phyloP scores from a whole-genome alignment of 2,329 filamentous ascomycete species.

The Epichloe uncinata region DNA sequence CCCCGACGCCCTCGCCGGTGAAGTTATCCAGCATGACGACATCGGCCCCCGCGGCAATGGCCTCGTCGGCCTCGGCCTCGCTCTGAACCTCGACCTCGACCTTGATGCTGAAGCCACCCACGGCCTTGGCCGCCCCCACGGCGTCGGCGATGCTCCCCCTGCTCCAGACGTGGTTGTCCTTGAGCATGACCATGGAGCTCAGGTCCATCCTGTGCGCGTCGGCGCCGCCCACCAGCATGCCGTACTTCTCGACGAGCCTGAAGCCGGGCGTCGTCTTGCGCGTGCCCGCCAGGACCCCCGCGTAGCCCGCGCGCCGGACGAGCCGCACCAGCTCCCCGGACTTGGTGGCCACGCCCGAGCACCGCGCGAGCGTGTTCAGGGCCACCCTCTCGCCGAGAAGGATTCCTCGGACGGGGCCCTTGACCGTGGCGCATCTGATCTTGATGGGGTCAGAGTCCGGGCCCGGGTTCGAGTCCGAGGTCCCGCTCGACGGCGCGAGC shows the following conservation, averaged over 20 bases:
- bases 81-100: slow-evolving; percentile 91
- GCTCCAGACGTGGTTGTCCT: slow-evolving; percentile 97
- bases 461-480: too few species aligned
- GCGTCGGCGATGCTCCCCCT: slow-evolving; percentile 76
- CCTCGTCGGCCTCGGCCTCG: slow-evolving; percentile 80
- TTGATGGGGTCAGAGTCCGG: slow-evolving; percentile 21
- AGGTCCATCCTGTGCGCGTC: slow-evolving; percentile 88
- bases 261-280: slow-evolving; percentile 96
- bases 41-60: slow-evolving; percentile 80
- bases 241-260: slow-evolving; percentile 92
- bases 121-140: slow-evolving; percentile 68
- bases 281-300: slow-evolving; percentile 79
- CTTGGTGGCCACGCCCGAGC: slow-evolving; percentile 77
- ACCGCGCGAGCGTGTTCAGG: slow-evolving; percentile 78
- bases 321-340: slow-evolving; percentile 40
- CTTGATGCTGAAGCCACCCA: slow-evolving; percentile 83
- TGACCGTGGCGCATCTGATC: slow-evolving; percentile 63
- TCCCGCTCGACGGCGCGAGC: slow-evolving; percentile 33
- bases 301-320: slow-evolving; percentile 56
- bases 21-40: slow-evolving; percentile 99
- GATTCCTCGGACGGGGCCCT: slow-evolving; percentile 64
- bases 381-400: slow-evolving; percentile 90
- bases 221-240: slow-evolving; percentile 86
- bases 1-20: slow-evolving; percentile 60
- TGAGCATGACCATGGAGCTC: slow-evolving; percentile 93